A percentile compares a stretch with the other conserved stretches of the same genome.
These are phyloP conservation scores for Pezicula radicicola DNA, from an alignment of 2,329 filamentous ascomycete species.

Conservation along the genomic window DNA sequence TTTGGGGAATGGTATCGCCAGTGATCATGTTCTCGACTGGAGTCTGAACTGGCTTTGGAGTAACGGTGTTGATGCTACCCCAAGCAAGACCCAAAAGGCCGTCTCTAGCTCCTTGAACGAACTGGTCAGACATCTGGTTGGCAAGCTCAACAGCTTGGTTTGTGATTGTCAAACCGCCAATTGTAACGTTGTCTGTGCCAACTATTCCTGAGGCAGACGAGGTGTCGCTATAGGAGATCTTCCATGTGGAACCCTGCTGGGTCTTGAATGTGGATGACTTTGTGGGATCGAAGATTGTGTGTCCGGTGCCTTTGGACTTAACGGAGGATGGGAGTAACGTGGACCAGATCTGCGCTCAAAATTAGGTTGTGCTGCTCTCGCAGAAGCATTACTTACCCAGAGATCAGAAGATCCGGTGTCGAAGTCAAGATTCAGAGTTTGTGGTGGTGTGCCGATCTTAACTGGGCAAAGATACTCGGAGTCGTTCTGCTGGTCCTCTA, in stretches of 20 bases:
- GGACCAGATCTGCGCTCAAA: too few relatives aligned
- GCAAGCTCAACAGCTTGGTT: conserved; percentile 31
- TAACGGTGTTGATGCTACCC: conserved; percentile 30
- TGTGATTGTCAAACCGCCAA: conserved; percentile 30
- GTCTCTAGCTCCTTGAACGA: conserved; percentile 38
- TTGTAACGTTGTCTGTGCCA: conserved; percentile 31
- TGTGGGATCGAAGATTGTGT: conserved; percentile 25
- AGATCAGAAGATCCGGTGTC: conserved; percentile 31
- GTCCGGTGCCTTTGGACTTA: conserved; percentile 24
- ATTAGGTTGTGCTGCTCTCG: too few relatives aligned
- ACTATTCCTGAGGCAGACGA: conserved; percentile 32
- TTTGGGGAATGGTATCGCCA: conserved; percentile 42
- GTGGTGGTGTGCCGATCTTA: conserved; percentile 27
- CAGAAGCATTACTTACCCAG: too few relatives aligned
- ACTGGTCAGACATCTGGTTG: conserved; percentile 27
- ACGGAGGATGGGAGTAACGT: conserved; percentile 23
- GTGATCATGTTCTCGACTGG: conserved; percentile 30
- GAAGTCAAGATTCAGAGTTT: conserved; percentile 29
- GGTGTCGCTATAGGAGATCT: conserved; percentile 35
- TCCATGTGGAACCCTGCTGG: conserved; percentile 26
- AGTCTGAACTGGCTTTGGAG: conserved; percentile 29
- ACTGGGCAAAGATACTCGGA: conserved; percentile 25
- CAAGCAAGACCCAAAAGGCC: conserved; percentile 60
- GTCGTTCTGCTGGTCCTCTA: too few relatives aligned
- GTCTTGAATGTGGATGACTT: conserved; percentile 26